Base-by-base conservation (phyloP, 257 asterid genomes). In the Oldenlandia corymbosa region DNA sequence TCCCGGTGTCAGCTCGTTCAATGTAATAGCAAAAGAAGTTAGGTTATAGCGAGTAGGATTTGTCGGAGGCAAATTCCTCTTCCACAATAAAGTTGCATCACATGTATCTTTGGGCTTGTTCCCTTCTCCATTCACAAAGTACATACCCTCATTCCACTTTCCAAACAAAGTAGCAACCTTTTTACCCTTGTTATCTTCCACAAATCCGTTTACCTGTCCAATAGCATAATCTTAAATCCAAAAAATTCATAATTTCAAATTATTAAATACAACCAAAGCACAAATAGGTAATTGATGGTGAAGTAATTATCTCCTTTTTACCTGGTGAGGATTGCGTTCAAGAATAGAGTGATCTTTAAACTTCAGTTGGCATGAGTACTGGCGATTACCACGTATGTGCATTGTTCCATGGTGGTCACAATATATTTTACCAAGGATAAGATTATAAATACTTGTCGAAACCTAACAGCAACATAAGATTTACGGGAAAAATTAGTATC, bases 281-380 rank as follows among this genome's bases (percentile, higher is more conserved):
- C 39, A 10, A 16, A 34, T 5, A 24, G 24, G 13, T 24, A 60
- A 50, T 52, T 55, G 21, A 14, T 21, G 47, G 14, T 55, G 34
- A 42, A 23, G 41, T 39, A 28, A 27, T 68, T 48, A 67, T 36
- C 57, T 43, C 24, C 42, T 61, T n/a, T n/a, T 76, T 75, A 91
- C 98, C 95, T 91, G 97, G 67, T 76, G 98, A 76, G 98, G 96
- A 78, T 83, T 88, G 67, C 98, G 94, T 4, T 91, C 98, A 43
- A 91, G 89, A 67, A 91, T 76, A 66, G 97, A 88, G 74, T 83
- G 95, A 86, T 92, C 98, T 81, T 92, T 92, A 81, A 87, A 92
- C 81, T 91, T 91, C 75, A 91, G 86, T 77, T 82, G 88, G 93
- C 98, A 91, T 5, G 97, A 91, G 68, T 88, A 74, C 41, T 82